Base-by-base conservation (phyloP, 352 stramenopile species). In the Globisporangium paddicum region DNA sequence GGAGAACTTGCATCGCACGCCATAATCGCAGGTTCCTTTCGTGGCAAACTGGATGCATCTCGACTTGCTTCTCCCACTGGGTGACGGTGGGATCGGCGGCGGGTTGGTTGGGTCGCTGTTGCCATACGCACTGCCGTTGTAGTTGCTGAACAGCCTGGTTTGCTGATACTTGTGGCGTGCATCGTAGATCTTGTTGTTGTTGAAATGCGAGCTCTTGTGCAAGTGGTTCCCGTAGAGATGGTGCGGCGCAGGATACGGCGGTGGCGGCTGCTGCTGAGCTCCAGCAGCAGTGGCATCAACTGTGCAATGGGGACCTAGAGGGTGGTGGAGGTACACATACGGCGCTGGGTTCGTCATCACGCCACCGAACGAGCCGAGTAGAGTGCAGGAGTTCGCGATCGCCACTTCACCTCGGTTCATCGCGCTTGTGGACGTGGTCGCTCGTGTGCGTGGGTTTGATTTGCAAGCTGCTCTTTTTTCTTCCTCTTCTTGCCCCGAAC, bases 1-100 rank as follows among this genome's bases (percentile, higher is more conserved):
- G 0, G 73, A 84, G 45, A 75, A 93, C 42, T 62, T 80, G 55
- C 83, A 93, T 14, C 70, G 72, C 32, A 56, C 47, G 5, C 81
- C 83, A 30, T 83, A 90, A 3, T 26, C 34, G 37, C 83, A 93
- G 5, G 49, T 71, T 19, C 72, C 78, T 25, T 60, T 60, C 0
- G 68, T 64, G 3, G 68, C 26, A 52, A 87, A 88, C 46, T 78
- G 77, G 7, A 75, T 60, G 51, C 80, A 90, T 16, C 30, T 14
- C 14, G 55, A 37, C 41, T 16, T 53, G 19, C 8, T 35, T 44
- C 21, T 41, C 25, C 38, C 35, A 18, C 10, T 58, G n/a, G 28
- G n/a, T 7, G 16, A 23, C 8, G 19, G 19, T 45, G 26, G 37
- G 42, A 44, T 25, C 10, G 28, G 28, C 23, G 23, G 6, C 0